phyloP scores from a whole-genome alignment of 345 rosid genomes.

The Geranium brycei region DNA sequence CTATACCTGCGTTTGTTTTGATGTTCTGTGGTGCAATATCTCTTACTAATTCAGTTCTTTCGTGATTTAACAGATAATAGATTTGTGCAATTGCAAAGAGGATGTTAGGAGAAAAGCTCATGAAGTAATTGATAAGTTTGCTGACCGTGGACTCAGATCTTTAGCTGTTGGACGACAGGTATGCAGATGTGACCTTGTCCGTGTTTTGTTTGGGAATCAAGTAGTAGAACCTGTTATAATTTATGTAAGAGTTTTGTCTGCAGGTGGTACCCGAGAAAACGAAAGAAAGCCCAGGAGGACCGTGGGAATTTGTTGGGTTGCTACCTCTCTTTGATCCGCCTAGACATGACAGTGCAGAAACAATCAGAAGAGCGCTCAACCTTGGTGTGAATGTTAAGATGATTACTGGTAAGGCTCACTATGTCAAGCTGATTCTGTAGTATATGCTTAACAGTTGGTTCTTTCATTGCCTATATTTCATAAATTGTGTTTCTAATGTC shows the following conservation, averaged over 20 bases:
- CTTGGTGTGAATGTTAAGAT: constrained; percentile 35
- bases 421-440: no score
- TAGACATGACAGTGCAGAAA: constrained; percentile 30
- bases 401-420: constrained; percentile 16
- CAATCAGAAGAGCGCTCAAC: constrained; percentile 27
- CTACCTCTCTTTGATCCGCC: constrained; percentile 41
- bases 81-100: constrained; percentile 23
- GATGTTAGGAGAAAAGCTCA: constrained; percentile 23
- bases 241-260: neutral
- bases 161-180: constrained; percentile 36
- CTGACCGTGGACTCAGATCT: constrained; percentile 38
- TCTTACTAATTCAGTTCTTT: neutral
- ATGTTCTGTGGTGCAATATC: neutral
- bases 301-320: constrained; percentile 40
- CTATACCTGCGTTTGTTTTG: neutral
- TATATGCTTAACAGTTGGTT: neutral
- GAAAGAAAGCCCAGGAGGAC: constrained; percentile 29
- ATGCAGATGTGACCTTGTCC: neutral
- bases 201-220: neutral
- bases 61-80: constrained; percentile 21
- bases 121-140: constrained; percentile 22
- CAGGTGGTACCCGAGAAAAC: constrained; percentile 28
- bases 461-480: neutral
- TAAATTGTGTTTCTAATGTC: neutral
- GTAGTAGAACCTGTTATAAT: neutral